Evolutionary conservation across 345 rosid species (phyloP).

Genomic region (Arabis hirsuta): DNA sequence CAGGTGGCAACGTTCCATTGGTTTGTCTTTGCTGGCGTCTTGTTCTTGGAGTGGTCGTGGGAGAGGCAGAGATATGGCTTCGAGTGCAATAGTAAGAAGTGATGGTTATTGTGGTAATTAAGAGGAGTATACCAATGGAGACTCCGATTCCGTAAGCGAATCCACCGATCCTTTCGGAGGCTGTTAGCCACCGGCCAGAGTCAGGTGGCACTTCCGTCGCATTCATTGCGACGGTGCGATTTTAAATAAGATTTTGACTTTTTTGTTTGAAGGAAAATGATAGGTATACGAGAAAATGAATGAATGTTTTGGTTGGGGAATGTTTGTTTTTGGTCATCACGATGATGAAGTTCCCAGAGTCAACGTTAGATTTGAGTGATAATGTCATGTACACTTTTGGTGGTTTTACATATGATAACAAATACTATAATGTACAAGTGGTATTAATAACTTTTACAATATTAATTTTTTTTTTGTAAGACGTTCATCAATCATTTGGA

Average conservation of each 20-base stretch:
- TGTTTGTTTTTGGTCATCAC: constrained; percentile 29
- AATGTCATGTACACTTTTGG: constrained; percentile 4
- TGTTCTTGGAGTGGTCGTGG: constrained; percentile 28
- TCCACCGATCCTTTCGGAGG: constrained; percentile 43
- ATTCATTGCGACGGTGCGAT: constrained; percentile 21
- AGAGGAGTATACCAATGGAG: constrained; percentile 51
- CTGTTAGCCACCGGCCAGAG: constrained; percentile 22
- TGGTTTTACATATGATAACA: constrained; percentile 11
- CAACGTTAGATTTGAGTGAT: constrained; percentile 29
- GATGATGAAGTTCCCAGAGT: constrained; percentile 29
- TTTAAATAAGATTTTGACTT: not conserved
- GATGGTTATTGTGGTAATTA: constrained; percentile 49
- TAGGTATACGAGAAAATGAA: constrained; percentile 2
- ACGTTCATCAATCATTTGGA: constrained; percentile 22
- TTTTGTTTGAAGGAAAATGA: constrained; percentile 6
- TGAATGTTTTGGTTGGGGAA: constrained; percentile 16
- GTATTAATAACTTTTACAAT: not conserved
- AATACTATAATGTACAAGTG: constrained; percentile 22
- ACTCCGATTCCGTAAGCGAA: constrained; percentile 60
- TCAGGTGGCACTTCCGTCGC: constrained; percentile 25
- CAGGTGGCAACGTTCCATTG: constrained; percentile 8
- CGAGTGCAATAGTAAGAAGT: constrained; percentile 52
- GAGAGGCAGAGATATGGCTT: constrained; percentile 33
- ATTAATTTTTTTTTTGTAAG: not conserved
- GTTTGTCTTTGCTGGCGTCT: constrained; percentile 32